A percentile compares a stretch with the other conserved stretches of the same genome.
These are phyloP conservation scores for Onygenales sp. DNA, from an alignment of 2,329 filamentous ascomycete genomes.

Conservation along the genomic window DNA sequence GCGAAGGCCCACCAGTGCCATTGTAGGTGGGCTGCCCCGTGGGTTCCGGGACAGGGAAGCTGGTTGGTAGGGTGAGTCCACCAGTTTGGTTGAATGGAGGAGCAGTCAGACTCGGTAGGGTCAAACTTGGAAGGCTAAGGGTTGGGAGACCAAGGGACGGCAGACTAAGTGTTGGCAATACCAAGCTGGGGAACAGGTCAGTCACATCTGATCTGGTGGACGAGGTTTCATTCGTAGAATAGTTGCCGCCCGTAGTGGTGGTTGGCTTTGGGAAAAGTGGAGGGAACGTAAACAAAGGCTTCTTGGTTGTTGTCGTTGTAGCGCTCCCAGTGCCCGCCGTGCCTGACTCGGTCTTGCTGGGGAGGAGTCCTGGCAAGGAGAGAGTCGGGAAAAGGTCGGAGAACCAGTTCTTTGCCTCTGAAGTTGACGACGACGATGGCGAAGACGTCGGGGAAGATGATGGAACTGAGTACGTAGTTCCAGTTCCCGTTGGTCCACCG, in stretches of 20 bases:
- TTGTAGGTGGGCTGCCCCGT: conserved; percentile 8
- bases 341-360: background rate
- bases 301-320: conserved; percentile 1
- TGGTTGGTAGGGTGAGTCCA: background rate
- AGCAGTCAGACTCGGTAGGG: background rate
- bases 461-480: background rate
- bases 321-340: background rate
- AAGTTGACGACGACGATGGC: background rate
- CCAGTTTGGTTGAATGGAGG: background rate
- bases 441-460: background rate
- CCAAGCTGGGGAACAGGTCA: background rate
- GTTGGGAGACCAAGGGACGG: background rate
- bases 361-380: background rate
- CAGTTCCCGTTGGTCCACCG: background rate
- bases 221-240: conserved; percentile 5
- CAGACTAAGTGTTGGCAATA: background rate
- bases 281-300: conserved; percentile 4
- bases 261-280: conserved; percentile 6
- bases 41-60: too few relatives aligned
- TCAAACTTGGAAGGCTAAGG: background rate
- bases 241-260: conserved; percentile 10
- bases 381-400: background rate
- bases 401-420: background rate
- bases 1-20: conserved; percentile 5
- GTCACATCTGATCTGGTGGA: background rate